Evolutionary conservation across 2,329 filamentous ascomycete genomes (phyloP), one percentile per base, ranked within the genome.

Genomic region (Paecilomyces fulvus): DNA sequence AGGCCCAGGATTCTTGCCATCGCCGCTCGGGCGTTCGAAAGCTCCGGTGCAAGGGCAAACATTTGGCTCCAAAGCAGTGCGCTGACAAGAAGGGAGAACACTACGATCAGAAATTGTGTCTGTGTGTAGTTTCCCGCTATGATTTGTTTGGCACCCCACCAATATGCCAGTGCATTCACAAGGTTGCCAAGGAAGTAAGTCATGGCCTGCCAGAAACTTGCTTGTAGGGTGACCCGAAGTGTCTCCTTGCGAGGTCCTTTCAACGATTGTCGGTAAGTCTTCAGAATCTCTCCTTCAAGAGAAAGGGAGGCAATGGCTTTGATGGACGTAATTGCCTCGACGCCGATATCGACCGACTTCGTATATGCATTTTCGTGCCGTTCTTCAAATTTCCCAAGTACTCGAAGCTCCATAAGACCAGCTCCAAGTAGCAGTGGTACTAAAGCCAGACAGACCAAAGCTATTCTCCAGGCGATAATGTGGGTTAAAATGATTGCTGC

Each of bases 71-170:
- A 89, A 4, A 87, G 77, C 67, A 89, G 85, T 0, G 88, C 87
- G 56, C 84, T 86, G 43, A 90, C 83, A 1, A 92, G 79, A 63
- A 92, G 81, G 3, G 87, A 80, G 5, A 88, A 79, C 3, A 90
- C 77, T 7, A 91, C 85, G 63, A 89, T 87, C 68, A 91, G 85
- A 73, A 90, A 91, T 53, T 83, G 73, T n/a, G 87, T 80, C 30
- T 84, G 82, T 49, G 81, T 81, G 61, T 87, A 87, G 56, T 82
- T 74, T 3, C 87, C 87, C 48, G 80, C 77, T 53, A 85, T 80
- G 58, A 91, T 88, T 60, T 84, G 83, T 63, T 83, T 86, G 0
- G 87, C 80, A 3, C 88, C 88, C 87, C 88, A 92, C 86, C 87
- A 92, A 70, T 90, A 91, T 0, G 87, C 85, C 55, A 92, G 80